Evolutionary conservation across 169 alveolate genomes (phyloP).

Genomic region (Plasmodium yoelii): DNA sequence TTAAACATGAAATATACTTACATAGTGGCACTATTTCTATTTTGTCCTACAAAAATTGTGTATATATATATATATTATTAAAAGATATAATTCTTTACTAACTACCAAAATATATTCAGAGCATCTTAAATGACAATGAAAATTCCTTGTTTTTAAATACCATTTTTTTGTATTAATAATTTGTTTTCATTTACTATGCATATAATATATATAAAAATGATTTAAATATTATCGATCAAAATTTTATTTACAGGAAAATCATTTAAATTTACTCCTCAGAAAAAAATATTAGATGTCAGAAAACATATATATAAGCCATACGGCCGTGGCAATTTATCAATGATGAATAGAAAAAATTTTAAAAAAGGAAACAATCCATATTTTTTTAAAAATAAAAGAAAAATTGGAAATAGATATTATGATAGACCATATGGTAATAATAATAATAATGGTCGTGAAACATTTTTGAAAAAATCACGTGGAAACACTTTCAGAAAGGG

Average conservation of each 20-base stretch:
- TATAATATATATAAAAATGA: not conserved
- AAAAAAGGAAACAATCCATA: slow-evolving; percentile 33
- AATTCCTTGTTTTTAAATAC: too few relatives aligned
- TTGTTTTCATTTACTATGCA: too few relatives aligned
- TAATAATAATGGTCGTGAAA: not conserved
- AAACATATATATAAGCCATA: slow-evolving; percentile 63
- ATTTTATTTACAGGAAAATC: slow-evolving; percentile 69
- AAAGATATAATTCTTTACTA: too few relatives aligned
- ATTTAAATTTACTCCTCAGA: slow-evolving; percentile 48
- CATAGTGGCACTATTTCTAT: too few relatives aligned
- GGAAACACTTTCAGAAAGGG: slow-evolving; percentile 27
- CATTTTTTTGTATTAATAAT: not conserved
- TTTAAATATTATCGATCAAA: not conserved
- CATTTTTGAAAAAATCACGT: slow-evolving; percentile 6
- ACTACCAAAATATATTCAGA: too few relatives aligned
- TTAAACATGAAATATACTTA: too few relatives aligned
- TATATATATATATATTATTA: too few relatives aligned
- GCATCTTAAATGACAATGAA: too few relatives aligned
- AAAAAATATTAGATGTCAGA: slow-evolving; percentile 63
- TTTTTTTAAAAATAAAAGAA: slow-evolving; percentile 34
- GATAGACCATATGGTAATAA: slow-evolving; percentile 15
- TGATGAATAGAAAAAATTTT: slow-evolving; percentile 57
- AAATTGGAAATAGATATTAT: slow-evolving; percentile 14
- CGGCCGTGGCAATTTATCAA: slow-evolving; percentile 69
- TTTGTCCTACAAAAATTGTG: too few relatives aligned